Conservation (phyloP, 108 stramenopile genomes). For the Seminavis robusta region DNA sequence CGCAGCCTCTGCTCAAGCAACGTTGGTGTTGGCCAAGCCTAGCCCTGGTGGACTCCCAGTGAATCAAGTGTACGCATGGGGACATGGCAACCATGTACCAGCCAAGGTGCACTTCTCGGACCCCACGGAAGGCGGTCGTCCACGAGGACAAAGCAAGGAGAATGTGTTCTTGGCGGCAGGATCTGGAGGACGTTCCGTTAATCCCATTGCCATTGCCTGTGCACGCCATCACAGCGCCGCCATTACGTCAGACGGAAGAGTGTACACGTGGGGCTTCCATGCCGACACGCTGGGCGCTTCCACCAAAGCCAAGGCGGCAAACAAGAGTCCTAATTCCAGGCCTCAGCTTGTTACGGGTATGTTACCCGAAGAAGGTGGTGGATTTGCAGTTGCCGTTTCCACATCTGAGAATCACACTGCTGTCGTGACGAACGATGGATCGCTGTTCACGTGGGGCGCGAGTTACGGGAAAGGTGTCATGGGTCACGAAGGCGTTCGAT, state of each 20-base stretch:
- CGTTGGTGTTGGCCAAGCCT: slow-evolving; percentile 59
- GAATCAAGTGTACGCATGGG: slow-evolving; percentile 77
- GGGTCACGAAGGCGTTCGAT: slow-evolving; percentile 77
- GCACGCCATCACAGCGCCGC: slow-evolving; percentile 84
- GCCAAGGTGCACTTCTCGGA: slow-evolving; percentile 51
- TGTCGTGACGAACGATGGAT: slow-evolving; percentile 64
- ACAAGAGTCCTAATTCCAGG: not conserved
- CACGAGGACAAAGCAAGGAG: not conserved
- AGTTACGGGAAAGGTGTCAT: slow-evolving; percentile 52
- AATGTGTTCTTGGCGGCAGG: not conserved
- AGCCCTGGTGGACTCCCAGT: slow-evolving; percentile 39
- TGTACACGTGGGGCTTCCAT: slow-evolving; percentile 92
- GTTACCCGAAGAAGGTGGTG: slow-evolving; percentile 80
- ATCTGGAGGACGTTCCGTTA: slow-evolving; percentile 20
- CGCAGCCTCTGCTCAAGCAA: slow-evolving; percentile 78
- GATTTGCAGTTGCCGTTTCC: slow-evolving; percentile 69
- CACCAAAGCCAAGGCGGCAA: not conserved
- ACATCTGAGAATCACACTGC: slow-evolving; percentile 79
- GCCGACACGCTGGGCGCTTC: slow-evolving; percentile 53
- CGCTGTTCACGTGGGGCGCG: slow-evolving; percentile 80
- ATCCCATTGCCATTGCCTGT: slow-evolving; percentile 76
- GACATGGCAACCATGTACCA: slow-evolving; percentile 76
- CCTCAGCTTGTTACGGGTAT: slow-evolving; percentile 78
- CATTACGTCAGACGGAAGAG: slow-evolving; percentile 78
- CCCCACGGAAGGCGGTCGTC: not conserved